These are phyloP conservation scores for Citrus trifoliata DNA, from an alignment of 345 rosid genomes.

Conservation along the genomic window DNA sequence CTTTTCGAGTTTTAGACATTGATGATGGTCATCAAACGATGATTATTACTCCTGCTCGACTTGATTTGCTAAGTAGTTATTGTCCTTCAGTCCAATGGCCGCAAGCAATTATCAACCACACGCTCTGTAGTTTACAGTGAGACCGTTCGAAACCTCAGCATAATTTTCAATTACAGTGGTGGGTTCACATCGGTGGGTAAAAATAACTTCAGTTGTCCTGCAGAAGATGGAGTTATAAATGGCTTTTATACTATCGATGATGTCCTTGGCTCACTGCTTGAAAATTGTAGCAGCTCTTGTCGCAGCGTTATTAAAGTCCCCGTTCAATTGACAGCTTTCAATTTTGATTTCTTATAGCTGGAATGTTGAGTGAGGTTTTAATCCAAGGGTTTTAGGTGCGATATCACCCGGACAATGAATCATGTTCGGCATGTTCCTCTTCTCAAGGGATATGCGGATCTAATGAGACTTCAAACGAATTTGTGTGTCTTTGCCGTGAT, in stretches of 20 bases:
- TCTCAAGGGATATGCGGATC: background rate
- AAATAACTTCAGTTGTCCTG: background rate
- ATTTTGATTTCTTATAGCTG: background rate
- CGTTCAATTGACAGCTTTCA: background rate
- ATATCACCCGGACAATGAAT: too few relatives aligned
- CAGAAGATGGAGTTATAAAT: background rate
- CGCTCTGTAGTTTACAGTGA: background rate
- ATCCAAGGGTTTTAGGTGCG: background rate
- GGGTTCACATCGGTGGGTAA: too few relatives aligned
- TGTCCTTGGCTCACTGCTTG: background rate
- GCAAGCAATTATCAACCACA: background rate
- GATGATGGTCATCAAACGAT: background rate
- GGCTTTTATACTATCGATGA: background rate
- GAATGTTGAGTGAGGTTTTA: background rate
- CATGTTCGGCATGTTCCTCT: too few relatives aligned
- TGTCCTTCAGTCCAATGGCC: too few relatives aligned
- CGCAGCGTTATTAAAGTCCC: background rate
- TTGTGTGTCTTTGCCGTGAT: background rate
- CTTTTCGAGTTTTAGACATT: constrained; percentile 1
- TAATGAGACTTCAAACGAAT: background rate
- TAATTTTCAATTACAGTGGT: constrained; percentile 10
- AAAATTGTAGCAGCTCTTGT: background rate
- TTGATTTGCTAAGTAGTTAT: background rate
- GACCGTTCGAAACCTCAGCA: background rate
- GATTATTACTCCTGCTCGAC: constrained; percentile 31